A percentile compares a stretch with the other conserved stretches of the same genome.
Evolutionary conservation across 2,329 filamentous ascomycete species (phyloP).

Genomic region (Cryphonectria naterciae): DNA sequence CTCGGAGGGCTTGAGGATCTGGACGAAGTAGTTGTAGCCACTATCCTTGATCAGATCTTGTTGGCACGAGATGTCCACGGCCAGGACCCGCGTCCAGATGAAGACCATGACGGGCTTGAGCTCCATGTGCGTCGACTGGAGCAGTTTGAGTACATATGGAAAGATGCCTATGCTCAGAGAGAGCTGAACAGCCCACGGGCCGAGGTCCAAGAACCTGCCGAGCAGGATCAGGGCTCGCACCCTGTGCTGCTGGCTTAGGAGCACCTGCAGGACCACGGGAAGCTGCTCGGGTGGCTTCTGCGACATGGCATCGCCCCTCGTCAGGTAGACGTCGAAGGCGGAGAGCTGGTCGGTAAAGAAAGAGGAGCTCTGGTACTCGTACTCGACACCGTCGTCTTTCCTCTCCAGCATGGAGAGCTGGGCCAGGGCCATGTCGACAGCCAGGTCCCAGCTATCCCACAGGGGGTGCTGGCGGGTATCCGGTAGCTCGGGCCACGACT

Average conservation of each 20-base stretch:
- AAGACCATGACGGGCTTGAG: constrained; percentile 99
- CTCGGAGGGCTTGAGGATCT: constrained; percentile 84
- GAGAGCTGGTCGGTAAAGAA: constrained; percentile 98
- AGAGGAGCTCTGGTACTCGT: constrained; percentile 90
- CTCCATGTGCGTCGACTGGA: constrained; percentile 93
- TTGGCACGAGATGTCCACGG: constrained; percentile 93
- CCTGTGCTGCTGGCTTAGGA: constrained; percentile 93
- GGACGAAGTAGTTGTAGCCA: constrained; percentile 95
- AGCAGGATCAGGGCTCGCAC: constrained; percentile 88
- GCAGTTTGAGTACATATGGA: constrained; percentile 94
- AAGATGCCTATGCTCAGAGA: constrained; percentile 98
- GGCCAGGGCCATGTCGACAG: constrained; percentile 90
- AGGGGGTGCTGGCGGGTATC: constrained; percentile 93
- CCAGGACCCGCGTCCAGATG: constrained; percentile 95
- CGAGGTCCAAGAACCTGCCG: constrained; percentile 91
- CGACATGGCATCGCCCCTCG: constrained; percentile 76
- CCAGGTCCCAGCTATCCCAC: constrained; percentile 97
- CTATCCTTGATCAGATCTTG: constrained; percentile 94
- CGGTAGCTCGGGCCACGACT: constrained; percentile 88
- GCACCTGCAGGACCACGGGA: constrained; percentile 92
- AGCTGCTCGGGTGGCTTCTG: constrained; percentile 92
- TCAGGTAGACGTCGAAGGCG: constrained; percentile 94
- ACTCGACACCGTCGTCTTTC: constrained; percentile 76
- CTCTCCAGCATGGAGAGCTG: constrained; percentile 86
- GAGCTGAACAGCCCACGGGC: constrained; percentile 98